phyloP scores from a whole-genome alignment of 2,329 filamentous ascomycete species.

The Fusarium illudens region DNA sequence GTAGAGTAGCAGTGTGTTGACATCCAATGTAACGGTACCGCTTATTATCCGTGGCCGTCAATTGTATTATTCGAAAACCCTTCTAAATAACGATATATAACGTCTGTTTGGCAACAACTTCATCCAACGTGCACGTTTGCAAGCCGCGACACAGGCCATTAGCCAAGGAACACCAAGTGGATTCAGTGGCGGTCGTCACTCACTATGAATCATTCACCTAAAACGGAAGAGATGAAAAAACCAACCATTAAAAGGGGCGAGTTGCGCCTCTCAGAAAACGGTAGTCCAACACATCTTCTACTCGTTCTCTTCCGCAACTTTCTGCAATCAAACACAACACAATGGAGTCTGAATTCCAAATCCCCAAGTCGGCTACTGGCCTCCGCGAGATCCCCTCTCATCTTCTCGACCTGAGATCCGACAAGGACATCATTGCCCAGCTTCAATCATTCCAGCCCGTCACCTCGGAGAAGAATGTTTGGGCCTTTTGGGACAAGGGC shows the following conservation, averaged over 20 bases:
- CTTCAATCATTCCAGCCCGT: constrained; percentile 44
- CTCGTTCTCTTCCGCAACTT: too few species aligned
- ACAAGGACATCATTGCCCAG: constrained; percentile 44
- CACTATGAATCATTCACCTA: background rate
- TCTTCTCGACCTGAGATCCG: constrained; percentile 41
- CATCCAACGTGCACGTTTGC: too few species aligned
- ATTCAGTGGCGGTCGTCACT: background rate
- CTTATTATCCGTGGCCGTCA: background rate
- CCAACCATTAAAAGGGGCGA: background rate
- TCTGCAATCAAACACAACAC: background rate
- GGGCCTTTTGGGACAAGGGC: constrained; percentile 56
- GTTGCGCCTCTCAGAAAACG: background rate
- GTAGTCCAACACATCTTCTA: background rate
- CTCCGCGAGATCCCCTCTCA: constrained; percentile 9
- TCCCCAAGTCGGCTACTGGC: constrained; percentile 9
- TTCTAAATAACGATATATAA: background rate
- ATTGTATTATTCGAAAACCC: background rate
- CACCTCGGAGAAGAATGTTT: constrained; percentile 54
- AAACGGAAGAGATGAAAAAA: background rate
- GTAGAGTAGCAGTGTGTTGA: background rate
- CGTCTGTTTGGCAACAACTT: too few species aligned
- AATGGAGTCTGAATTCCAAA: constrained; percentile 16
- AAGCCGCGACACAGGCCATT: background rate
- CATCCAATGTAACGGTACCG: background rate
- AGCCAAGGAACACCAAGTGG: background rate